Conservation (phyloP, 768 basidiomycete species). For the Jaapia argillacea region DNA sequence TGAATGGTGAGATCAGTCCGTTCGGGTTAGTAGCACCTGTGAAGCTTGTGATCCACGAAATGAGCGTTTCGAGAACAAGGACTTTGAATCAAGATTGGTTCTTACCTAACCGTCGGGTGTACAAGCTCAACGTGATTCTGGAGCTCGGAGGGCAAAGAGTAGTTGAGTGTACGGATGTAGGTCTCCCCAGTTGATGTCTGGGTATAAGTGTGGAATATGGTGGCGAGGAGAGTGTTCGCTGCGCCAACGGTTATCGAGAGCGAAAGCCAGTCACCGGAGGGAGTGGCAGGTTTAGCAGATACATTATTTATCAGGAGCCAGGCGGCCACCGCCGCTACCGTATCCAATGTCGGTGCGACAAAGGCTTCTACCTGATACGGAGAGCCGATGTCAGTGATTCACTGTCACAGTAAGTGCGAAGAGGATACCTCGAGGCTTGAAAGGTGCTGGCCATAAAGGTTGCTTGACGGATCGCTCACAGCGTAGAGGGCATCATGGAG, state of each 20-base stretch:
- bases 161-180: slow-evolving; percentile 24
- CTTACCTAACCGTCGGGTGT: slow-evolving; percentile 20
- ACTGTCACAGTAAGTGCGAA: neutral
- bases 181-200: slow-evolving; percentile 18
- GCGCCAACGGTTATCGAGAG: slow-evolving; percentile 20
- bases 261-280: slow-evolving; percentile 25
- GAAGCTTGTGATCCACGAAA: no score
- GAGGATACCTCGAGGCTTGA: slow-evolving; percentile 26
- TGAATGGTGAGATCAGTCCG: no score
- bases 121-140: slow-evolving; percentile 19
- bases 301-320: slow-evolving; percentile 19
- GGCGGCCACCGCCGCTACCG: slow-evolving; percentile 14
- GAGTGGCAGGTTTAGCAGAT: slow-evolving; percentile 12
- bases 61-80: no score
- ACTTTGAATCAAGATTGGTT: no score
- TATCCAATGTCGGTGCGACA: slow-evolving; percentile 17
- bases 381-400: no score
- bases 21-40: no score
- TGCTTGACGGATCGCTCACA: slow-evolving; percentile 27
- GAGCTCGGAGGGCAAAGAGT: slow-evolving; percentile 25
- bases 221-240: slow-evolving; percentile 24
- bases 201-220: slow-evolving; percentile 24
- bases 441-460: slow-evolving; percentile 26
- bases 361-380: slow-evolving; percentile 16
- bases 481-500: slow-evolving; percentile 11